Percentiles rank a stretch among this genome's conserved stretches.
Evolutionary conservation across 352 stramenopile genomes (phyloP).

Genomic region (Albugo candida): DNA sequence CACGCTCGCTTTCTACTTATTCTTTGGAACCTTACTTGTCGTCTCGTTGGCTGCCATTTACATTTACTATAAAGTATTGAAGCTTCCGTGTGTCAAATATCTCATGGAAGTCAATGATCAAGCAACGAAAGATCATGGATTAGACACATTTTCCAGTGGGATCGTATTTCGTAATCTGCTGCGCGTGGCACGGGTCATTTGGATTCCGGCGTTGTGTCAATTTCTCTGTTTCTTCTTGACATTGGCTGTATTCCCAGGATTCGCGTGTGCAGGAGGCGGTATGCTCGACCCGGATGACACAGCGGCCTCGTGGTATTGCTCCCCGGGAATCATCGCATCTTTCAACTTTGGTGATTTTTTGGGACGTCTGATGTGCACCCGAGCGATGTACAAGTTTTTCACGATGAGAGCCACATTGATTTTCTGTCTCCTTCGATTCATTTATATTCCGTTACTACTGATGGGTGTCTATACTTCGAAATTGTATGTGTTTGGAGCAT

Average conservation of each 20-base stretch:
- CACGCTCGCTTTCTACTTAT: slow-evolving; percentile 32
- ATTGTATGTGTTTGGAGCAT: slow-evolving; percentile 26
- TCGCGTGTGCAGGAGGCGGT: slow-evolving; percentile 21
- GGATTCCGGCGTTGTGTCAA: slow-evolving; percentile 22
- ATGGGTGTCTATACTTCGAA: slow-evolving; percentile 26
- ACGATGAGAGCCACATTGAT: slow-evolving; percentile 22
- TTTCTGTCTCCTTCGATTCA: slow-evolving; percentile 21
- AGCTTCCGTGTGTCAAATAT: slow-evolving; percentile 24
- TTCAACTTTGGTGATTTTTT: slow-evolving; percentile 55
- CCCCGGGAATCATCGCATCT: slow-evolving; percentile 25
- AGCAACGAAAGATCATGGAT: slow-evolving; percentile 13
- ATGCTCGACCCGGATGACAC: slow-evolving; percentile 5
- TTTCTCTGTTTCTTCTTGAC: slow-evolving; percentile 44
- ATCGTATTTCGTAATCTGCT: slow-evolving; percentile 19
- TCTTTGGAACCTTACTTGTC: slow-evolving; percentile 30
- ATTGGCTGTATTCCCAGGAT: slow-evolving; percentile 25
- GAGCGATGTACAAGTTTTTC: slow-evolving; percentile 31
- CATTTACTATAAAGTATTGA: slow-evolving; percentile 19
- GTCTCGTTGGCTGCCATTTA: slow-evolving; percentile 23
- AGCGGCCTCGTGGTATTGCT: slow-evolving; percentile 24
- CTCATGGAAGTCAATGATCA: slow-evolving; percentile 26
- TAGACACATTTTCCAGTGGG: slow-evolving; percentile 12
- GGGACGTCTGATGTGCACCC: slow-evolving; percentile 23
- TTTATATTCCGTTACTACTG: slow-evolving; percentile 33
- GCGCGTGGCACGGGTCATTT: slow-evolving; percentile 29